Percentiles rank a stretch among this genome's conserved stretches.
Evolutionary conservation across 164 flowering plant genomes (phyloP).

Genomic region (Magnolia sinica): DNA sequence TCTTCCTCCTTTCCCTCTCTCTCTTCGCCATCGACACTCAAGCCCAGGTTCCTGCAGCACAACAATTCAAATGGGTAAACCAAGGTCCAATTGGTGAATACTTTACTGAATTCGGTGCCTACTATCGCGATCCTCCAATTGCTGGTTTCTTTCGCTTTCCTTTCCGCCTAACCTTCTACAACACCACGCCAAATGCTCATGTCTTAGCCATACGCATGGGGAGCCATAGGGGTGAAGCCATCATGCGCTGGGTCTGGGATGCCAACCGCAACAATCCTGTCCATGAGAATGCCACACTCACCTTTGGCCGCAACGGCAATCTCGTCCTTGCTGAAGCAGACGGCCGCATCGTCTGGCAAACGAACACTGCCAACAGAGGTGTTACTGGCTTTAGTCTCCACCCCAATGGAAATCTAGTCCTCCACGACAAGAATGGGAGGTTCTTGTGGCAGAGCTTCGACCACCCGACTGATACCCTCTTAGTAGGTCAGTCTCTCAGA

Average conservation of each 20-base stretch:
- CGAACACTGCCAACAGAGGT: constrained; percentile 30
- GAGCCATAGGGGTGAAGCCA: constrained; percentile 5
- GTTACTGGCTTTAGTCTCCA: constrained; percentile 22
- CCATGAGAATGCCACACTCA: constrained; percentile 25
- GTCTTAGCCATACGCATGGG: constrained; percentile 31
- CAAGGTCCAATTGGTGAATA: constrained; percentile 39
- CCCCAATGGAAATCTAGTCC: constrained; percentile 33
- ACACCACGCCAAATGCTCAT: constrained; percentile 31
- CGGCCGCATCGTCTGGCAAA: constrained; percentile 33
- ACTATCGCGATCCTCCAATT: constrained; percentile 22
- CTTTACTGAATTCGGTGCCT: constrained; percentile 38
- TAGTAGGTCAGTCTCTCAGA: constrained; percentile 29
- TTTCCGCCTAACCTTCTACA: constrained; percentile 35
- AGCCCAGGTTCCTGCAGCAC: constrained; percentile 42
- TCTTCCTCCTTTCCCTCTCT: background rate
- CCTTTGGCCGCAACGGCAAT: constrained; percentile 30
- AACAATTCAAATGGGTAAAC: constrained; percentile 39
- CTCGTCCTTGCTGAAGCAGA: constrained; percentile 32
- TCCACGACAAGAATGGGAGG: constrained; percentile 19
- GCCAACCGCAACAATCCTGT: constrained; percentile 34
- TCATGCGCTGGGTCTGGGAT: constrained; percentile 44
- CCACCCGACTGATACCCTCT: constrained; percentile 28
- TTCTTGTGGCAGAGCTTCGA: constrained; percentile 42
- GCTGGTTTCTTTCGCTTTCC: constrained; percentile 10
- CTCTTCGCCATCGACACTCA: constrained; percentile 9